These are phyloP conservation scores for Trichoderma sp. DNA, from an alignment of 2,329 filamentous ascomycete species.

Conservation along the genomic window DNA sequence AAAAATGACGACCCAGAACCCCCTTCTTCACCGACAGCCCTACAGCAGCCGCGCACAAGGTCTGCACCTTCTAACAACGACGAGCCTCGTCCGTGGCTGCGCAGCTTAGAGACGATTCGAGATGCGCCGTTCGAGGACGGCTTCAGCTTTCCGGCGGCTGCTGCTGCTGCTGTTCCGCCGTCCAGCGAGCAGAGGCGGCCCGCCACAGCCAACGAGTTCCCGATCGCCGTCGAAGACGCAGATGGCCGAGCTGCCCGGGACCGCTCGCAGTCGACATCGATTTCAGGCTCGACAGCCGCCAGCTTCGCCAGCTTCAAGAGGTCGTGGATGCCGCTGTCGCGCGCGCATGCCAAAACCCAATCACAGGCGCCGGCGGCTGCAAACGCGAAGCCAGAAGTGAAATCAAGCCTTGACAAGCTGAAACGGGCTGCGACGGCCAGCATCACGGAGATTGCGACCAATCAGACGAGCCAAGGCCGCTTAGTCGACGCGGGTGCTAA, in stretches of 20 bases:
- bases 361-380: constrained; percentile 35
- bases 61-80: constrained; percentile 52
- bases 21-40: constrained; percentile 2
- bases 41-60: constrained; percentile 30
- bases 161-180: background rate
- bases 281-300: constrained; percentile 31
- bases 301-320: constrained; percentile 55
- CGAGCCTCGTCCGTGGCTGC: constrained; percentile 57
- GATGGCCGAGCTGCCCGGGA: constrained; percentile 40
- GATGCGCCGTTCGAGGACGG: constrained; percentile 33
- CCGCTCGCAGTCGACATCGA: constrained; percentile 44
- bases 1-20: constrained; percentile 27
- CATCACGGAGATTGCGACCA: constrained; percentile 38
- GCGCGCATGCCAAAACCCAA: constrained; percentile 49
- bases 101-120: constrained; percentile 47
- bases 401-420: constrained; percentile 34
- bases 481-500: constrained; percentile 42
- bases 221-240: constrained; percentile 29
- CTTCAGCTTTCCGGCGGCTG: background rate
- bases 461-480: constrained; percentile 32
- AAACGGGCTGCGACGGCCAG: constrained; percentile 37
- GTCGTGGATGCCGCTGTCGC: constrained; percentile 55
- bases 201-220: constrained; percentile 32
- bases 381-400: constrained; percentile 33
- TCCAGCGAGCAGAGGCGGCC: constrained; percentile 31